Evolutionary conservation across 2,329 filamentous ascomycete species (phyloP), one percentile per base, ranked within the genome.

Genomic region (Penicillium capsulatum): DNA sequence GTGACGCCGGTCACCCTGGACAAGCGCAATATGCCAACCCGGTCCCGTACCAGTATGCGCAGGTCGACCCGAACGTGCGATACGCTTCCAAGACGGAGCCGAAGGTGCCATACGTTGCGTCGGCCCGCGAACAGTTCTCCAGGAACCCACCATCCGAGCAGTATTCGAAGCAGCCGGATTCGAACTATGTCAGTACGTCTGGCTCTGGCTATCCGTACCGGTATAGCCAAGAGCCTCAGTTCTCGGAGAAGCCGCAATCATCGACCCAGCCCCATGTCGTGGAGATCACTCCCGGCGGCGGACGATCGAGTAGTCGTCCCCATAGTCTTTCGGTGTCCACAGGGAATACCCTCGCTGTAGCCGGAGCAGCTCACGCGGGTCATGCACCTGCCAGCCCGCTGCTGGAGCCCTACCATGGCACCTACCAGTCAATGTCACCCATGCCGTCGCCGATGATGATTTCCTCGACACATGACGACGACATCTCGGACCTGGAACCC

Each of bases 391-490:
- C 80, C 1, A 95, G 88, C 47, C 92, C 91, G 1, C 73, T 97
- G 34, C 78, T 95, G 2, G 91, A 97, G 66, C 83, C 92, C 1
- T 97, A 97, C 66, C 84, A 83, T 47, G 91, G 91, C 27, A 95
- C 90, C 0, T 97, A 94, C 56, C 91, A 97, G 65, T 87, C 86
- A 42, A 86, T 94, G 54, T 95, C 90, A 0, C 90, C 91, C 0
- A 95, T 96, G 87, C 90, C 90, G 0, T 89, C 89, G 0, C 87
- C 90, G 1, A 70, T 79, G 42, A 70, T 79, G 54, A 70, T 90
- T 16, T 72, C 64, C 16, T 82, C 55, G 58, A 80, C 71, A 33
- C 64, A 72, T 19, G 70, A 75, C 24, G 72, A 80, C 7, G 76
- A 79, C 15, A 60, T 75, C 17, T 72, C 71, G 17, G 69, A 77